Percentiles rank a stretch among this genome's conserved stretches.
Conservation (phyloP, 305 asterid species). For the Fraxinus floribunda region DNA sequence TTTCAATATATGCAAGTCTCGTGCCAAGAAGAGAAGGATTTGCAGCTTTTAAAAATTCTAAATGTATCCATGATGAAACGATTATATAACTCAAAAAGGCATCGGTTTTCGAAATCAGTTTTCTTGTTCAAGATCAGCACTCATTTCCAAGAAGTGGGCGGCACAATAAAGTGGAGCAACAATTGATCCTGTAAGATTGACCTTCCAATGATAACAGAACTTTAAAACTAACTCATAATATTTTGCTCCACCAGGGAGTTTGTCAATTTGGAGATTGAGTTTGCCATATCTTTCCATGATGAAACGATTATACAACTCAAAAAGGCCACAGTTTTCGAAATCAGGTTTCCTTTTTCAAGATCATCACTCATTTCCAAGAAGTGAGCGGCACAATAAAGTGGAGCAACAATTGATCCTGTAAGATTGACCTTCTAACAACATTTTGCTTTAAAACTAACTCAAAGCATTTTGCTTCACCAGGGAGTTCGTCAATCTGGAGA, state of each 20-base stretch:
- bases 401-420: conserved; percentile 30
- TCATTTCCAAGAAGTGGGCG: conserved; percentile 37
- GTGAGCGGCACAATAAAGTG: conserved; percentile 33
- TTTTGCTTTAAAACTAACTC: conserved; percentile 26
- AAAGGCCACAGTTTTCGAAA: conserved; percentile 28
- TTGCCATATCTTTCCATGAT: background rate
- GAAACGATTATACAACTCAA: background rate
- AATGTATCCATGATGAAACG: conserved; percentile 37
- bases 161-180: conserved; percentile 35
- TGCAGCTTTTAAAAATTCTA: conserved; percentile 29
- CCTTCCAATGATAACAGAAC: conserved; percentile 17
- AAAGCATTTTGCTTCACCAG: conserved; percentile 27
- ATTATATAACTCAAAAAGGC: conserved; percentile 28
- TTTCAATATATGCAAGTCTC: conserved; percentile 24
- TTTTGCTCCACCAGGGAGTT: conserved; percentile 28
- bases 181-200: conserved; percentile 26
- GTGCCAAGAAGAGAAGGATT: conserved; percentile 29
- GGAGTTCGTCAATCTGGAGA: conserved; percentile 29
- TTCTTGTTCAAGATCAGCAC: conserved; percentile 27
- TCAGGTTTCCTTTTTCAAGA: conserved; percentile 25
- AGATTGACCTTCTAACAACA: conserved; percentile 25
- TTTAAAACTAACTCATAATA: conserved; percentile 30
- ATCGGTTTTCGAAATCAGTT: conserved; percentile 27
- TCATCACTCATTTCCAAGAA: conserved; percentile 38
- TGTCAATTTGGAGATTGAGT: conserved; percentile 23